Evolutionary conservation across 2,329 filamentous ascomycete species (phyloP).

Genomic region (Apiospora kogelbergensis): DNA sequence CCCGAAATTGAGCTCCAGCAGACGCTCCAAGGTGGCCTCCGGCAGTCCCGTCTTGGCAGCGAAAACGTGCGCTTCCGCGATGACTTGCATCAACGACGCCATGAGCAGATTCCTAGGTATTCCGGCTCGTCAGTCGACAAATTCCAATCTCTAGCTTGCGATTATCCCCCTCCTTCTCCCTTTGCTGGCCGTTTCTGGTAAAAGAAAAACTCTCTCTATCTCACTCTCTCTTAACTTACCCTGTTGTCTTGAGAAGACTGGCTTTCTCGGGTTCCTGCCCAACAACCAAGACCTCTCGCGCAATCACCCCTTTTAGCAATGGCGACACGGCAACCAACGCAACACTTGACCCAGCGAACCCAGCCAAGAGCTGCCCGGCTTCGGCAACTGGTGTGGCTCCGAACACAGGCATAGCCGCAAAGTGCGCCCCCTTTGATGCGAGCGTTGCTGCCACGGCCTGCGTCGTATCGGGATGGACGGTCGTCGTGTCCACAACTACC

Average conservation of each 20-base stretch:
- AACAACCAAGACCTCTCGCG: constrained; percentile 41
- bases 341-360: constrained; percentile 39
- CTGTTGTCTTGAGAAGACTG: constrained; percentile 47
- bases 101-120: constrained; percentile 45
- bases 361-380: constrained; percentile 45
- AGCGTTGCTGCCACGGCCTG: constrained; percentile 29
- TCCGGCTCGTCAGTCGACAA: too few species aligned
- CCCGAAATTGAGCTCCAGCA: constrained; percentile 42
- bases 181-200: background rate
- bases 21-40: constrained; percentile 38
- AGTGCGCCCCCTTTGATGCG: constrained; percentile 28
- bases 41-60: constrained; percentile 45
- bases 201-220: background rate
- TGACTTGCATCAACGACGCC: constrained; percentile 47
- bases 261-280: constrained; percentile 44
- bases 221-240: constrained; percentile 38
- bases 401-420: constrained; percentile 49
- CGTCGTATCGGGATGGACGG: constrained; percentile 47
- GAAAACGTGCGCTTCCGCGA: constrained; percentile 49
- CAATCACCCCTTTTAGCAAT: constrained; percentile 41
- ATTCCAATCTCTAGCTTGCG: too few species aligned
- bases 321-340: constrained; percentile 37
- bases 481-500: constrained; percentile 49
- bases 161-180: too few species aligned
- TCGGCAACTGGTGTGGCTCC: constrained; percentile 50